Conservation (phyloP, 495 filamentous ascomycete species). For the Penicillium macrosclerotiorum region DNA sequence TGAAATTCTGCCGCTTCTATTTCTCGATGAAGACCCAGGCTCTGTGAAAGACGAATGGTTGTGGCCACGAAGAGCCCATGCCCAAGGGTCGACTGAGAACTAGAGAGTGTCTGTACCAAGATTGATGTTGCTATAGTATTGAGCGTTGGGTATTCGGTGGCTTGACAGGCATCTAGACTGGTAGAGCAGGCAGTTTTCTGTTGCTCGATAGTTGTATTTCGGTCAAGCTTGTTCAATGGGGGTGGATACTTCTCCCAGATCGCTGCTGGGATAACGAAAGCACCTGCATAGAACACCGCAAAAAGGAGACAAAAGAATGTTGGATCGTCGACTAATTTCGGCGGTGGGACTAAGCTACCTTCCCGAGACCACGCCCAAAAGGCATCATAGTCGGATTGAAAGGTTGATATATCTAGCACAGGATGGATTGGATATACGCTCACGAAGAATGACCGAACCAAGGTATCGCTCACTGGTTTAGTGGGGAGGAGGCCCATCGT, state of each 20-base stretch:
- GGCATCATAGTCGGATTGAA: conserved; percentile 12
- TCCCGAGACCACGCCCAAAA: conserved; percentile 20
- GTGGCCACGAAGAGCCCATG: conserved; percentile 6
- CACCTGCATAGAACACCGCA: conserved; percentile 15
- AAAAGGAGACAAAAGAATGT: conserved; percentile 20
- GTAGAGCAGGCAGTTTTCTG: conserved; percentile 4
- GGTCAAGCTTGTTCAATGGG: neutral
- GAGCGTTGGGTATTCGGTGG: conserved; percentile 21
- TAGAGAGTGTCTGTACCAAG: conserved; percentile 5
- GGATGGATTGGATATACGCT: conserved; percentile 13
- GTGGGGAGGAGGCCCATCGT: conserved; percentile 2
- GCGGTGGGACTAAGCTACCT: conserved; percentile 1
- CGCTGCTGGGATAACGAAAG: conserved; percentile 3
- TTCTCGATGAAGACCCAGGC: conserved; percentile 22
- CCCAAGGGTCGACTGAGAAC: neutral
- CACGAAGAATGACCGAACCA: conserved; percentile 12
- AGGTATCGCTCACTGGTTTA: conserved; percentile 2
- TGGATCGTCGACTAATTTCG: conserved; percentile 14
- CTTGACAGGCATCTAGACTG: conserved; percentile 12
- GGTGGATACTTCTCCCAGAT: conserved; percentile 6
- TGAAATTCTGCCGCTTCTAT: neutral
- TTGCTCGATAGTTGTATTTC: conserved; percentile 1
- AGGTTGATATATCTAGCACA: conserved; percentile 9
- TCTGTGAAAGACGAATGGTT: conserved; percentile 15
- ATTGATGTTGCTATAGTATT: conserved; percentile 16